Evolutionary conservation across 192 early-diverging fungal species (phyloP).

Genomic region (Rhizoclosmatium sp.): DNA sequence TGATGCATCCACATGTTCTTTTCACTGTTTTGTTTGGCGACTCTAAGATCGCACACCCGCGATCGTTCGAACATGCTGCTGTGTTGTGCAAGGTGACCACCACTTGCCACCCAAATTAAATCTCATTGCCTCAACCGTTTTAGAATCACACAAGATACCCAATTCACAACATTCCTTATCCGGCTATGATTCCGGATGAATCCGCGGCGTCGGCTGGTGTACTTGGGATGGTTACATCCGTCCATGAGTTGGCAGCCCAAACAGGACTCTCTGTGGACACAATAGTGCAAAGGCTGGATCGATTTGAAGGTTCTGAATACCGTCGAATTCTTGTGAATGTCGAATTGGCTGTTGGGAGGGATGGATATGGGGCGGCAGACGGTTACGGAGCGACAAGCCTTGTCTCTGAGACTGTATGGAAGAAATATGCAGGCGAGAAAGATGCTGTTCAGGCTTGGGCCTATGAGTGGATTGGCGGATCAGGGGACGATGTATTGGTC

Average conservation of each 20-base stretch:
- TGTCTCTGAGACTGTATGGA: background rate
- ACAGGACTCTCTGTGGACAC: background rate
- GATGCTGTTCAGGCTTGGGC: slow-evolving; percentile 1
- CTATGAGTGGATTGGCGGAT: slow-evolving; percentile 24
- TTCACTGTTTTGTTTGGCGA: background rate
- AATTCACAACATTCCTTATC: slow-evolving; percentile 11
- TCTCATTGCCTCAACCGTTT: background rate
- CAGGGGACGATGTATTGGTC: background rate
- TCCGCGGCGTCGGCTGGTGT: slow-evolving; percentile 6
- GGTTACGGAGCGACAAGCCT: background rate
- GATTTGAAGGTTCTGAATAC: slow-evolving; percentile 34
- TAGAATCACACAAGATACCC: background rate
- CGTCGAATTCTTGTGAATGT: slow-evolving; percentile 23
- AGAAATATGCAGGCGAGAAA: background rate
- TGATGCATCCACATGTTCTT: slow-evolving; percentile 37
- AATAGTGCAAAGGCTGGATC: slow-evolving; percentile 21
- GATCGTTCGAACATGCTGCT: background rate
- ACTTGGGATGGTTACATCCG: background rate
- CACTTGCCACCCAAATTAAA: background rate
- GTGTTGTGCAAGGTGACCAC: background rate
- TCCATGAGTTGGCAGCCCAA: background rate
- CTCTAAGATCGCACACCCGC: background rate
- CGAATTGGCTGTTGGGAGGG: background rate
- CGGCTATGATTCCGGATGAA: slow-evolving; percentile 13
- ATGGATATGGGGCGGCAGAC: background rate